Evolutionary conservation across 768 basidiomycete species (phyloP).

Genomic region (Auriscalpium microsporum): DNA sequence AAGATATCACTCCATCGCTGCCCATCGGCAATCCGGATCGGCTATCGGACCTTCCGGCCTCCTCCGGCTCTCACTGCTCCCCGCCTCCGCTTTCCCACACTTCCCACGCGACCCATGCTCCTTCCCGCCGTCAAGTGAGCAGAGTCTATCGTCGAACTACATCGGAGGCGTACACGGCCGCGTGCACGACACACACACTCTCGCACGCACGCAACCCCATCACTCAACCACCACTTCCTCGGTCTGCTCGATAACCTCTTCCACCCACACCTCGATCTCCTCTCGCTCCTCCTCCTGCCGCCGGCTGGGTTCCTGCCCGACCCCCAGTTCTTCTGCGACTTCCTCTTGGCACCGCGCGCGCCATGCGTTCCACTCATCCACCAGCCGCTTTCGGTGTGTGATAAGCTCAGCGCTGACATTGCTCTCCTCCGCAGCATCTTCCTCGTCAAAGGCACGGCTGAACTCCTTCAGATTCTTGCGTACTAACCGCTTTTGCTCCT

Average conservation of each 20-base stretch:
- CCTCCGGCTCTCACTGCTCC: not conserved
- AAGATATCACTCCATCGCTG: slow-evolving; percentile 32
- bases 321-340: slow-evolving; percentile 44
- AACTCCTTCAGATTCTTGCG: slow-evolving; percentile 87
- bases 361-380: slow-evolving; percentile 99
- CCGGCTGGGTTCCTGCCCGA: slow-evolving; percentile 20
- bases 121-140: not conserved
- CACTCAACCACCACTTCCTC: slow-evolving; percentile 70
- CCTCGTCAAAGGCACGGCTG: slow-evolving; percentile 89
- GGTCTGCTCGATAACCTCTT: slow-evolving; percentile 86
- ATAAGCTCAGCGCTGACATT: slow-evolving; percentile 91
- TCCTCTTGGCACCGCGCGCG: slow-evolving; percentile 62
- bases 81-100: slow-evolving; percentile 4
- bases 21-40: slow-evolving; percentile 1
- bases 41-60: not conserved
- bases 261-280: slow-evolving; percentile 90
- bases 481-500: slow-evolving; percentile 81
- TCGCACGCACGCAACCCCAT: not conserved
- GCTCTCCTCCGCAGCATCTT: slow-evolving; percentile 92
- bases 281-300: slow-evolving; percentile 60
- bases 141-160: not conserved
- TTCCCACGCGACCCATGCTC: not conserved
- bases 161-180: no score
- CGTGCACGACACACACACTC: no score
- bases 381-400: slow-evolving; percentile 80